A percentile compares a stretch with the other conserved stretches of the same genome.
Conservation (phyloP, 805 yeast genomes). For the Zygosaccharomyces bisporus region DNA sequence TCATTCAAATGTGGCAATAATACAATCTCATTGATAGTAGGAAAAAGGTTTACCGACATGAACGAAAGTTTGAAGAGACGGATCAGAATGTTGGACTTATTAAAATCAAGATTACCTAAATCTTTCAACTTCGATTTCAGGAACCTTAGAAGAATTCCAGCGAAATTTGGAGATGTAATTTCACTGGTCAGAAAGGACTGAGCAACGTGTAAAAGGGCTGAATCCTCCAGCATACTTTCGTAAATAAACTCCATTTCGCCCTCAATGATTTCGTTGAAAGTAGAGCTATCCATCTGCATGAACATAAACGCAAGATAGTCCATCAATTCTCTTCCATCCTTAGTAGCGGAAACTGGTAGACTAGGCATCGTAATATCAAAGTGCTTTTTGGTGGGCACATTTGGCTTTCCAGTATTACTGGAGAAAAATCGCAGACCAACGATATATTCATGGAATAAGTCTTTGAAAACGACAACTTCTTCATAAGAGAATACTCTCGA, state of each 20-base stretch:
- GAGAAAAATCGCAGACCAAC: conserved; percentile 77
- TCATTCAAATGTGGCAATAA: conserved; percentile 83
- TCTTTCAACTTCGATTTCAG: conserved; percentile 68
- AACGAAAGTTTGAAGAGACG: conserved; percentile 88
- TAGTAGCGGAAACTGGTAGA: conserved; percentile 79
- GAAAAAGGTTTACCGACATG: conserved; percentile 92
- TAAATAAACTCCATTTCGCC: conserved; percentile 75
- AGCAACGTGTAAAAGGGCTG: conserved; percentile 84
- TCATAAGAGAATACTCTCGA: conserved; percentile 82
- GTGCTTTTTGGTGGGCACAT: conserved; percentile 29
- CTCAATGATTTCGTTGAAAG: conserved; percentile 88
- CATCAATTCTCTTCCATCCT: conserved; percentile 93
- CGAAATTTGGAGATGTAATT: conserved; percentile 87
- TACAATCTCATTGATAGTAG: conserved; percentile 80
- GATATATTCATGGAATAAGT: conserved; percentile 79
- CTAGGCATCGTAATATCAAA: conserved; percentile 77
- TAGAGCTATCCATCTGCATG: conserved; percentile 90
- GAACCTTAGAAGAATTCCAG: conserved; percentile 76
- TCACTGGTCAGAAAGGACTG: conserved; percentile 93
- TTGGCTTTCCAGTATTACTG: conserved; percentile 31
- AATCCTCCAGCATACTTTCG: conserved; percentile 73
- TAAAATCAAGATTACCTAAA: conserved; percentile 74
- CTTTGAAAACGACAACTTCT: conserved; percentile 73
- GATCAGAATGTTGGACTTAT: conserved; percentile 74
- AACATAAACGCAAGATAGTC: conserved; percentile 92